Percentiles rank a stretch among this genome's conserved stretches.
phyloP scores from a whole-genome alignment of 2,329 filamentous ascomycete species.

The Ceratocystis albifundus region DNA sequence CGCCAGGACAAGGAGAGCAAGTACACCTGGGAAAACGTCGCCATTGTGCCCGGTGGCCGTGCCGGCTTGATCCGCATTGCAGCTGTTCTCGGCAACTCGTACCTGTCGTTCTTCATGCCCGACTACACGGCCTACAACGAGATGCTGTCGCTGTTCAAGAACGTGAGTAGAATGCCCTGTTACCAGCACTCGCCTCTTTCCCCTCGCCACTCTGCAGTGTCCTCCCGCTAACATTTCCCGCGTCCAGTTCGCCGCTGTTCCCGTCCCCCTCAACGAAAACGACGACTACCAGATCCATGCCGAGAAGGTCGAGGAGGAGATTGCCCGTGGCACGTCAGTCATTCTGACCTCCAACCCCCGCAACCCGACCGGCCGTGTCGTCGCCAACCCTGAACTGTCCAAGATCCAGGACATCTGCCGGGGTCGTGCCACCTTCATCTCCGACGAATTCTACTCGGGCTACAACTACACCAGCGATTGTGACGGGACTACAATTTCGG shows the following conservation, averaged over 20 bases:
- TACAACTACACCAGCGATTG: conserved; percentile 94
- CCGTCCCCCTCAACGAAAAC: conserved; percentile 69
- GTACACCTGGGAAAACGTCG: conserved; percentile 97
- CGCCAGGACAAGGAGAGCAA: conserved; percentile 74
- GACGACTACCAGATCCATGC: conserved; percentile 91
- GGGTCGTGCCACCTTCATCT: conserved; percentile 79
- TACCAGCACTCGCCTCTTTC: background rate
- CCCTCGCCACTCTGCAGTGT: background rate
- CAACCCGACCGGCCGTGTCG: conserved; percentile 84
- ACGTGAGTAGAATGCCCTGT: conserved; percentile 40
- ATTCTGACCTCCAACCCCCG: conserved; percentile 91
- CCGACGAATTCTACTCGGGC: conserved; percentile 92
- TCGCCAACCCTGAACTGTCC: conserved; percentile 71
- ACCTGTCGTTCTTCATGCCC: conserved; percentile 85
- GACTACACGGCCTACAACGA: conserved; percentile 97
- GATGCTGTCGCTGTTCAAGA: conserved; percentile 91
- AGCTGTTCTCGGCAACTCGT: conserved; percentile 83
- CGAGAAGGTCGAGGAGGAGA: conserved; percentile 85
- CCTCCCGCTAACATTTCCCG: background rate
- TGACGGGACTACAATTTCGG: conserved; percentile 78
- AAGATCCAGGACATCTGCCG: conserved; percentile 90
- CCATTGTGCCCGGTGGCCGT: conserved; percentile 85
- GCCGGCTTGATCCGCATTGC: conserved; percentile 91
- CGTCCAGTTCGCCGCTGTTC: conserved; percentile 66
- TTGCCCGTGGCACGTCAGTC: conserved; percentile 72